Evolutionary conservation across 2,329 filamentous ascomycete species (phyloP).

Genomic region (Xylariales sp.): DNA sequence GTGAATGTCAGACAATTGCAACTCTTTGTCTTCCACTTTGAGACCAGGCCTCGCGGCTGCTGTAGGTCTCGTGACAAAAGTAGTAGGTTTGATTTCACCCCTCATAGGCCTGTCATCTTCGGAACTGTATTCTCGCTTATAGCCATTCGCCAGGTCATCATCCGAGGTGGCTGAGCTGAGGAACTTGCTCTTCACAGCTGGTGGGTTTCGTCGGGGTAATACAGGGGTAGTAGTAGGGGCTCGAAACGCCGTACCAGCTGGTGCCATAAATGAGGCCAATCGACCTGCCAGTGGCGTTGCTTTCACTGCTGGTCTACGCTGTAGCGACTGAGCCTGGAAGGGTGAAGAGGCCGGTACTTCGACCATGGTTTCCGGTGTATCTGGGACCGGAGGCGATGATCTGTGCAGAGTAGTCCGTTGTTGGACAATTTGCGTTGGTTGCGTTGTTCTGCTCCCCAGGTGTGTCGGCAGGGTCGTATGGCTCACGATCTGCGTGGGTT

Average conservation of each 20-base stretch:
- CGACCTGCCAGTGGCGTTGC: slow-evolving; percentile 24
- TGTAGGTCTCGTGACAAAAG: slow-evolving; percentile 22
- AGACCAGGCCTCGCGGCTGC: slow-evolving; percentile 11
- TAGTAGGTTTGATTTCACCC: slow-evolving; percentile 28
- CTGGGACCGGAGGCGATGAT: slow-evolving; percentile 29
- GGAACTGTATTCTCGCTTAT: slow-evolving; percentile 27
- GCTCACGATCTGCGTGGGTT: slow-evolving; percentile 34
- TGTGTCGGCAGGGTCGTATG: slow-evolving; percentile 50
- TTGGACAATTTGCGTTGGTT: slow-evolving; percentile 55
- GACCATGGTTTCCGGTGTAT: slow-evolving; percentile 46
- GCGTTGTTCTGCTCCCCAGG: slow-evolving; percentile 48
- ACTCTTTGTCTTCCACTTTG: slow-evolving; percentile 14
- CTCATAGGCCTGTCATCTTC: slow-evolving; percentile 23
- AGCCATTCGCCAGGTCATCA: slow-evolving; percentile 27
- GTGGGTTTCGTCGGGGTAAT: slow-evolving; percentile 21
- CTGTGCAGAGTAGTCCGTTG: slow-evolving; percentile 28
- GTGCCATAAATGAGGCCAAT: slow-evolving; percentile 63
- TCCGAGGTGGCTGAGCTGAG: slow-evolving; percentile 23
- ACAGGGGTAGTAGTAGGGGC: slow-evolving; percentile 34
- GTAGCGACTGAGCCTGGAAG: slow-evolving; percentile 35
- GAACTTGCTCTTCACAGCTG: slow-evolving; percentile 27
- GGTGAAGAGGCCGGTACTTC: slow-evolving; percentile 92
- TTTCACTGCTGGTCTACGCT: slow-evolving; percentile 9
- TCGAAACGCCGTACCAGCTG: slow-evolving; percentile 68
- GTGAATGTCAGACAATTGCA: slow-evolving; percentile 23